Base-by-base conservation (phyloP, 2,329 filamentous ascomycete species). In the Xylaria sp. region DNA sequence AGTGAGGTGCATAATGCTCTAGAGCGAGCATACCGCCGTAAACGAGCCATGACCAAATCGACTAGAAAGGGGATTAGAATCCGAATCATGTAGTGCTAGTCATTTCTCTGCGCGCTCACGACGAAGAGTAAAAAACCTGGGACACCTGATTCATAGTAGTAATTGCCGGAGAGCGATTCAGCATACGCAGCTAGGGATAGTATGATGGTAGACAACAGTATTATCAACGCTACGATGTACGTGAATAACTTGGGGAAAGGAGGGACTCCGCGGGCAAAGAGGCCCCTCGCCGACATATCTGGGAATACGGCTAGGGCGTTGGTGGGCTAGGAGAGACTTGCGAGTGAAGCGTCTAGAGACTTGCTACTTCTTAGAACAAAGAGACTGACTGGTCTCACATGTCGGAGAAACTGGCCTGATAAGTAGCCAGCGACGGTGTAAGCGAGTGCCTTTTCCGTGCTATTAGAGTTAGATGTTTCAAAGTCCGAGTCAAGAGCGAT, bases 111-210 rank as follows among this genome's bases (percentile, higher is more conserved):
- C 5, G 75, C 73, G 72, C 82, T 76, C 72, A 86, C 84, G 42
- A 83, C 79, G 65, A 85, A 85, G 68, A 84, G 81, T 51, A 84
- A 76, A 69, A 85, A 83, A 42, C 79, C 81, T 1, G 79, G 77
- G 4, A 81, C 78, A 3, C 80, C 80, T 3, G 75, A 72, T 55
- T 76, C 75, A 63, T 76, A 73, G 54, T 75, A 75, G 45, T 65
- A 59, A 17, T 69, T 66, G 17, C 73, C 72, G 17, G 78, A 78
- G 14, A 83, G 68, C 1, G 81, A 80, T 14, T 82, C 56, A 11
- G 80, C 77, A 69, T 82, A 84, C 21, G 79, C 82, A 54, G 79
- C 76, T 4, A 84, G 74, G 36, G 79, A 80, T 36, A 85, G 74
- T 47, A 82, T 73, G 59, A 80, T 75, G 42, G 82, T 70, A 3